Percentiles rank a stretch among this genome's conserved stretches.
Conservation (phyloP, 352 stramenopile species). For the Globisporangium orthogonon region DNA sequence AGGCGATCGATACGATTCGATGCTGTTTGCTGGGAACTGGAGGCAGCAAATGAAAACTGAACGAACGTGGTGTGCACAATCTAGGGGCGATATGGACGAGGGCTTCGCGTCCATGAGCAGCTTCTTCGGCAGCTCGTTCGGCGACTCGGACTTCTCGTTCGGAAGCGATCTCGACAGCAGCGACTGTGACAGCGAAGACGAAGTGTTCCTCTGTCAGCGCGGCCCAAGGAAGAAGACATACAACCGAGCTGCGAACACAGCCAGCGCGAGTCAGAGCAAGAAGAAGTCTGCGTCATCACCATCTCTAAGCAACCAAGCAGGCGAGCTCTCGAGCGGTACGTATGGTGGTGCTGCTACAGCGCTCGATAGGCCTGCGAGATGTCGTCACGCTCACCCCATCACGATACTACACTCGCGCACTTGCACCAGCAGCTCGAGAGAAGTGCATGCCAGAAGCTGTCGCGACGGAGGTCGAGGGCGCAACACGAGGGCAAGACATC, state of each 20-base stretch:
- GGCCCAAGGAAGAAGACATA: background rate
- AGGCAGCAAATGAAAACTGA: background rate
- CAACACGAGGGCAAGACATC: slow-evolving; percentile 3
- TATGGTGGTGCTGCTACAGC: background rate
- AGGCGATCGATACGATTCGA: too few relatives aligned
- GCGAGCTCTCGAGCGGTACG: background rate
- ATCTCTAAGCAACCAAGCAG: background rate
- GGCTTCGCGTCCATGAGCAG: slow-evolving; percentile 44
- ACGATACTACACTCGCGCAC: background rate
- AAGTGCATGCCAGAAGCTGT: background rate
- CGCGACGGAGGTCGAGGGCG: background rate
- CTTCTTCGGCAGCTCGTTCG: slow-evolving; percentile 25
- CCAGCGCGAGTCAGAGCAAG: background rate
- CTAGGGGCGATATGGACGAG: slow-evolving; percentile 28
- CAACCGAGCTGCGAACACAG: background rate
- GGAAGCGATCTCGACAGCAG: slow-evolving; percentile 2
- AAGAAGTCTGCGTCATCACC: background rate
- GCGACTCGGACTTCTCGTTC: slow-evolving; percentile 17
- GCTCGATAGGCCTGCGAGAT: background rate
- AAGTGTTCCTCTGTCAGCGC: background rate
- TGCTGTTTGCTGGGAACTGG: background rate
- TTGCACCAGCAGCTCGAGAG: background rate
- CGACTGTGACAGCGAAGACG: slow-evolving; percentile 5
- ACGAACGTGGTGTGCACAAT: background rate
- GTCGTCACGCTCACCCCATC: background rate